Evolutionary conservation across 2,329 filamentous ascomycete genomes (phyloP), one percentile per base, ranked within the genome.

Genomic region (Rachicladosporium sp.): DNA sequence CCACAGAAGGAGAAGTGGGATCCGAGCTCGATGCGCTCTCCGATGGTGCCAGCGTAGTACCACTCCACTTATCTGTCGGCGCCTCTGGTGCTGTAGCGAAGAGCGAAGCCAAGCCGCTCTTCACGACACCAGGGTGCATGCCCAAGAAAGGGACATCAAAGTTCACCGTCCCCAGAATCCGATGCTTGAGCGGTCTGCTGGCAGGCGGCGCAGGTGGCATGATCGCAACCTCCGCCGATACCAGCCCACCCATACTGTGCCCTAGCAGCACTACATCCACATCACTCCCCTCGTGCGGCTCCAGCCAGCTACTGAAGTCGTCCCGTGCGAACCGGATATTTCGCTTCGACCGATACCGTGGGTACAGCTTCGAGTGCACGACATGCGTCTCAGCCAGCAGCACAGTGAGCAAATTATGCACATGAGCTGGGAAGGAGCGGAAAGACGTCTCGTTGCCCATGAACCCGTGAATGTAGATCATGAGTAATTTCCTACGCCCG

Each of bases 381-480:
- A 80, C 72, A 64, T 93, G 86, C 4, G 78, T 80, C 19, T 84
- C 78, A 13, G 68, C 66, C 9, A 94, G 63, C 1, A 78, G 68
- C 6, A 74, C 67, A 9, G 76, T 76, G 31, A 93, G 67, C 29
- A 83, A 70, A 49, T 78, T 74, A 58, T 95, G 88, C 3, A 94
- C 74, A 63, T 94, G 86, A 5, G 82, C 82, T 1, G 88, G 88
- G 51, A 95, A 93, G 33, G 81, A 84, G 45, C 79, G 75, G 56
- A 95, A 95, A 42, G 83, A 93, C 27, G 82, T 81, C 58, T 91
- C 83, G 43, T 84, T 81, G 37, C 88, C 87, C 70, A 91, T 81
- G 63, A 93, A 94, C 44, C 88, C 87, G 64, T 94, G 88, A 41
- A 94, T 78, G 57, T 87, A 94, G 38, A 94, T 67, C 13, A 93